These are phyloP conservation scores for Salix udensis DNA, from an alignment of 345 rosid species.

Conservation along the genomic window DNA sequence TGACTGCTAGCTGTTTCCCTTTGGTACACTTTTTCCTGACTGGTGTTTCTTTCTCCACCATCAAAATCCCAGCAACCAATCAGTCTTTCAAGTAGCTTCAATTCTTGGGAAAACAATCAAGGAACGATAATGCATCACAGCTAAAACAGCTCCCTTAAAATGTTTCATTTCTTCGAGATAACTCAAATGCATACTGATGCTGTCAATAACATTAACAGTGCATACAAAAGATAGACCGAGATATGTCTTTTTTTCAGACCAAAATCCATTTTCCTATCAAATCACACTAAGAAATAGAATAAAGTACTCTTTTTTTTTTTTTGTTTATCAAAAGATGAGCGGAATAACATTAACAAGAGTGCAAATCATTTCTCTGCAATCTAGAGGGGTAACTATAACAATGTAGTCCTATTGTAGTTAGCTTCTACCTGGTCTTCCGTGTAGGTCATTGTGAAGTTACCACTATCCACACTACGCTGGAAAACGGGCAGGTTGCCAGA, in stretches of 20 bases:
- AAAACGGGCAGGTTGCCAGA: background rate
- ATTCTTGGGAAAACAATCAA: background rate
- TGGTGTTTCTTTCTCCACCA: too few species aligned
- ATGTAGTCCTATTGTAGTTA: background rate
- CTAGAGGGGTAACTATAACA: background rate
- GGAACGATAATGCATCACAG: background rate
- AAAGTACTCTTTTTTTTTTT: background rate
- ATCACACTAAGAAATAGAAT: background rate
- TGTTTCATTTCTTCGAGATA: background rate
- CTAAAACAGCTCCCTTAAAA: background rate
- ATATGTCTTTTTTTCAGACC: background rate
- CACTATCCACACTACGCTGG: background rate
- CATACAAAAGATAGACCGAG: background rate
- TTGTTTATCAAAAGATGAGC: background rate
- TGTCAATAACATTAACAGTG: background rate
- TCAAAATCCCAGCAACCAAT: too few species aligned
- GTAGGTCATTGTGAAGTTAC: background rate
- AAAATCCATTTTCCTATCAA: background rate
- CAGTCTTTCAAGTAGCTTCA: too few species aligned
- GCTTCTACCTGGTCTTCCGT: constrained; percentile 8
- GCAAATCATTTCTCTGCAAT: background rate
- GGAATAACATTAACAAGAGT: background rate
- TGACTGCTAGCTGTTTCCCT: too few species aligned
- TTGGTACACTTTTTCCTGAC: too few species aligned
- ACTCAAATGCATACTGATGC: background rate